Conservation (phyloP, 345 rosid species). For the Salix udensis region DNA sequence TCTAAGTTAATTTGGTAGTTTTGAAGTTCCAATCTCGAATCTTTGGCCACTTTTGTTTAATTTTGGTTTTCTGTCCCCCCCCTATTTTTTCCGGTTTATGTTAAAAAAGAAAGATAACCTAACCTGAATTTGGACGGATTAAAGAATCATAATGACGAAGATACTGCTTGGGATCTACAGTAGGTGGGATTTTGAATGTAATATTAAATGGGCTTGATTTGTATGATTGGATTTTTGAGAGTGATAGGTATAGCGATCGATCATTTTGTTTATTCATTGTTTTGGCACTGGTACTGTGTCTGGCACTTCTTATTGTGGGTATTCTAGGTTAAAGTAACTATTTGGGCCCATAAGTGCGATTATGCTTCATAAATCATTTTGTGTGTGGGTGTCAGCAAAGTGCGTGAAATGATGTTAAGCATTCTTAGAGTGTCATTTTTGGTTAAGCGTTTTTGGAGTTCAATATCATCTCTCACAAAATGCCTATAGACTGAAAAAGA, state of each 20-base stretch:
- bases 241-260: slow-evolving; percentile 13
- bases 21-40: not conserved
- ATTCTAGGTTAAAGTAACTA: slow-evolving; percentile 10
- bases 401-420: no score
- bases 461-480: not conserved
- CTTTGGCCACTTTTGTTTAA: not conserved
- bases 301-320: not conserved
- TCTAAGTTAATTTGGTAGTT: not conserved
- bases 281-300: slow-evolving; percentile 18
- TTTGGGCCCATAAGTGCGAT: slow-evolving; percentile 14
- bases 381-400: slow-evolving; percentile 5
- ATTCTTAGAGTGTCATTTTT: no score
- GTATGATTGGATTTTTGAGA: slow-evolving; percentile 6
- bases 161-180: slow-evolving; percentile 11
- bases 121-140: not conserved
- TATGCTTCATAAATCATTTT: slow-evolving; percentile 15
- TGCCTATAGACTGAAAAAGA: slow-evolving; percentile 6
- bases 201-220: not conserved
- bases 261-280: slow-evolving; percentile 17
- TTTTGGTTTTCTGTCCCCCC: no score
- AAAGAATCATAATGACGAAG: not conserved
- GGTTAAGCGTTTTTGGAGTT: not conserved
- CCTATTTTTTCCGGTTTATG: not conserved
- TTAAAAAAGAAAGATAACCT: not conserved
- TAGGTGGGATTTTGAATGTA: slow-evolving; percentile 14